A percentile compares a stretch with the other conserved stretches of the same genome.
These are phyloP conservation scores for Hyaloperonospora arabidopsidis DNA, from an alignment of 352 stramenopile species.

Conservation along the genomic window DNA sequence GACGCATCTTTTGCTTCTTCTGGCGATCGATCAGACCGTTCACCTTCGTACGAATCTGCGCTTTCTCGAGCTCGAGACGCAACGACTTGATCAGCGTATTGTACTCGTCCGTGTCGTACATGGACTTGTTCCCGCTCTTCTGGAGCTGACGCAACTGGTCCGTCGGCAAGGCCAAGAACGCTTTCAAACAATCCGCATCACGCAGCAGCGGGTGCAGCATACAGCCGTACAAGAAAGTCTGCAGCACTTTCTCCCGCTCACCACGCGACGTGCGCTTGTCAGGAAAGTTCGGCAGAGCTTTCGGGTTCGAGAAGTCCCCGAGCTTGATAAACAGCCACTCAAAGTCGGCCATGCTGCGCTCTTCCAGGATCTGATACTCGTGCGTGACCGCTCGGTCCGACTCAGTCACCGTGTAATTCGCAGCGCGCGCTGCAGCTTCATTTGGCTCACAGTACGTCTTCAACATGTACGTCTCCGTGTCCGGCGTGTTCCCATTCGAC, in stretches of 20 bases:
- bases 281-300: slow-evolving; percentile 72
- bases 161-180: slow-evolving; percentile 65
- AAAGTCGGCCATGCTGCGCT: slow-evolving; percentile 70
- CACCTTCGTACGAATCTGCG: slow-evolving; percentile 74
- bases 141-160: slow-evolving; percentile 71
- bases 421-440: slow-evolving; percentile 40
- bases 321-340: slow-evolving; percentile 74
- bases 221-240: slow-evolving; percentile 76
- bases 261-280: slow-evolving; percentile 47
- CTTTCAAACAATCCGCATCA: slow-evolving; percentile 74
- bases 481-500: slow-evolving; percentile 30
- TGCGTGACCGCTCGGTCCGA: slow-evolving; percentile 61
- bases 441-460: slow-evolving; percentile 80
- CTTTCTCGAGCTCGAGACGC: slow-evolving; percentile 79
- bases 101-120: slow-evolving; percentile 80
- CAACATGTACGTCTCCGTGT: slow-evolving; percentile 59
- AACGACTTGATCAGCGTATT: slow-evolving; percentile 65
- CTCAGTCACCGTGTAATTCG: slow-evolving; percentile 47
- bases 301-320: slow-evolving; percentile 72
- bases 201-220: slow-evolving; percentile 75
- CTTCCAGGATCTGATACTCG: slow-evolving; percentile 69
- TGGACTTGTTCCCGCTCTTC: slow-evolving; percentile 54
- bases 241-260: slow-evolving; percentile 58
- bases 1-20: slow-evolving; percentile 62
- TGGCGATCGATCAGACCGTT: slow-evolving; percentile 56